phyloP scores from a whole-genome alignment of 345 rosid genomes.

The Hibiscus trionum region DNA sequence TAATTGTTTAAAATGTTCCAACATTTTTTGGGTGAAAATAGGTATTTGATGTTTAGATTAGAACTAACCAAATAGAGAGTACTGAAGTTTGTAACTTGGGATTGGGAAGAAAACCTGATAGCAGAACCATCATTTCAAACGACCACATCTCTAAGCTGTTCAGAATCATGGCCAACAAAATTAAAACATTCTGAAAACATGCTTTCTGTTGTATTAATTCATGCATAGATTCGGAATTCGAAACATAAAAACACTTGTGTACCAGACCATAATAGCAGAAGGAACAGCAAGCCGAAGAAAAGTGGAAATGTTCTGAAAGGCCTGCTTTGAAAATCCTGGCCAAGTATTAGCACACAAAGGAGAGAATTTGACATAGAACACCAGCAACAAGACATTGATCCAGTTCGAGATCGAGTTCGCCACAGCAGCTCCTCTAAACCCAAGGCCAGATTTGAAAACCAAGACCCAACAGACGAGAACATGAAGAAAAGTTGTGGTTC shows the following conservation, averaged over 20 bases:
- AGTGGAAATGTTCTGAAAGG: conserved; percentile 28
- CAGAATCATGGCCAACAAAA: conserved; percentile 4
- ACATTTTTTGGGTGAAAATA: too few relatives aligned
- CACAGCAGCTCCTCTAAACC: conserved; percentile 69
- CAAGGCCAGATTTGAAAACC: conserved; percentile 55
- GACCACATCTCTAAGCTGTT: conserved; percentile 88
- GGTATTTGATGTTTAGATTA: background rate
- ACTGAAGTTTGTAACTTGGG: background rate
- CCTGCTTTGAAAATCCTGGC: conserved; percentile 72
- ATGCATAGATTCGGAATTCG: background rate
- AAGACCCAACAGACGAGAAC: conserved; percentile 51
- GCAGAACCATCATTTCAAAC: conserved; percentile 74
- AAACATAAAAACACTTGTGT: background rate
- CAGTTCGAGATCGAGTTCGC: conserved; percentile 60
- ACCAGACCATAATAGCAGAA: background rate
- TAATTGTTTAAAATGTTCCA: too few relatives aligned
- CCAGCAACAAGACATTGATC: conserved; percentile 57
- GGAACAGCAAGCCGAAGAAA: conserved; percentile 26
- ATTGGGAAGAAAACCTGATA: conserved; percentile 55
- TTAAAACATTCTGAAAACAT: too few relatives aligned
- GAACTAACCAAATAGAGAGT: conserved; percentile 28
- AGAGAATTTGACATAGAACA: conserved; percentile 54
- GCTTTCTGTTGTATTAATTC: too few relatives aligned
- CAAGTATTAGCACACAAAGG: conserved; percentile 56
- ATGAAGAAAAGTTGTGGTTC: conserved; percentile 46